These are phyloP conservation scores for Suillus sp. DNA, from an alignment of 768 basidiomycete species.

Conservation along the genomic window DNA sequence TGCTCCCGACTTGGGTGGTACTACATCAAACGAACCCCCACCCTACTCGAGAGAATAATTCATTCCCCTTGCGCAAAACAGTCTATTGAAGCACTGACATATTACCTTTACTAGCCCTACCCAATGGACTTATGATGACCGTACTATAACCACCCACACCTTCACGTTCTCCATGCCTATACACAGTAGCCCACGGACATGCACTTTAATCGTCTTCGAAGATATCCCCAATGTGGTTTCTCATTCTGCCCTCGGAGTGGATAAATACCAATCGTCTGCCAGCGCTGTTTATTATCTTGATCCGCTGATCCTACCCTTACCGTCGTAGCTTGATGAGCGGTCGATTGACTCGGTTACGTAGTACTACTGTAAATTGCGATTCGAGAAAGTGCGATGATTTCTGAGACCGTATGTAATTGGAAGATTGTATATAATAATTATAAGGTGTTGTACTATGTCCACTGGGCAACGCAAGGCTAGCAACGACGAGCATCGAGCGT, in stretches of 20 bases:
- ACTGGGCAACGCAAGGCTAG: background rate
- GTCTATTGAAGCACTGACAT: background rate
- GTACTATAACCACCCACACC: conserved; percentile 11
- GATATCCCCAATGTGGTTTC: background rate
- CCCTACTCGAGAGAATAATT: conserved; percentile 24
- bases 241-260: background rate
- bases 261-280: background rate
- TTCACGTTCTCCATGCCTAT: conserved; percentile 13
- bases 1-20: conserved; percentile 4
- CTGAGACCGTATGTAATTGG: background rate
- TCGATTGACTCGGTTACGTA: background rate
- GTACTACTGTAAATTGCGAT: background rate
- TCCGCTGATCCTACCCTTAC: background rate
- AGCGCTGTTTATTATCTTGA: background rate
- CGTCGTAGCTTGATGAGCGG: background rate
- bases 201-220: conserved; percentile 15
- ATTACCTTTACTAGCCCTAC: background rate
- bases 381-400: background rate
- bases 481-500: background rate
- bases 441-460: conserved; percentile 1
- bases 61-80: background rate
- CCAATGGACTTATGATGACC: conserved; percentile 15
- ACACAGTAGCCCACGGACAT: conserved; percentile 23
- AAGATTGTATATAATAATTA: background rate
- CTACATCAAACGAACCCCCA: conserved; percentile 21